Conservation (phyloP, 225 moss, liverwort and hornwort genomes). For the Climacium dendroides region DNA sequence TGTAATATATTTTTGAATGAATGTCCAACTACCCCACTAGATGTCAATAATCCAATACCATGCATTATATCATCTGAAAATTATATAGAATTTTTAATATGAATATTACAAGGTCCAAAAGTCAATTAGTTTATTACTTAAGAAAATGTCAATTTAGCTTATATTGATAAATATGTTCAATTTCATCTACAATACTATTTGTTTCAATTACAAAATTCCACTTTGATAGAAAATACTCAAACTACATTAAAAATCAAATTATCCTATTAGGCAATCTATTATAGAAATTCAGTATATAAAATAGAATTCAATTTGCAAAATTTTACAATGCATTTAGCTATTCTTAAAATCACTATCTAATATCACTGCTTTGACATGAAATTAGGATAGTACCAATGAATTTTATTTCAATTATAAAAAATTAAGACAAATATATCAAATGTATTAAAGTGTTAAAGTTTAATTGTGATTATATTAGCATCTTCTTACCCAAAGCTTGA, state of each 20-base stretch:
- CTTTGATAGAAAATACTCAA: not conserved
- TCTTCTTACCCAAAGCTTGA: not conserved
- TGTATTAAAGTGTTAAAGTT: fast-evolving
- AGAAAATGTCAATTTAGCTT: fast-evolving
- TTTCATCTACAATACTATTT: too few relatives aligned
- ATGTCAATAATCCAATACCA: constrained; percentile 68
- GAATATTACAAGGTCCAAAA: not conserved
- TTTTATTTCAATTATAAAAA: too few relatives aligned
- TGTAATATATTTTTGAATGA: constrained; percentile 35
- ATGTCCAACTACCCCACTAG: constrained; percentile 44
- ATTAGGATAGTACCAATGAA: not conserved
- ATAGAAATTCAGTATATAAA: not conserved
- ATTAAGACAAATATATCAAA: not conserved
- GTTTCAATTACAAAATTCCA: not conserved
- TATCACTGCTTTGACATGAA: not conserved
- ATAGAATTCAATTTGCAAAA: not conserved
- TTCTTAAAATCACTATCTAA: not conserved
- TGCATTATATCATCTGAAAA: constrained; percentile 59
- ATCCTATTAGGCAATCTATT: not conserved
- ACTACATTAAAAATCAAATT: too few relatives aligned
- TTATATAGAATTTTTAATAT: not conserved
- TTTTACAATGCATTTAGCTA: too few relatives aligned
- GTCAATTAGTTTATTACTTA: not conserved
- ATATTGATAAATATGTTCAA: not conserved
- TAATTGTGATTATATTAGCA: too few relatives aligned